Percentiles rank a stretch among this genome's conserved stretches.
These are phyloP conservation scores for Trametes cinnabarina DNA, from an alignment of 768 basidiomycete genomes.

Conservation along the genomic window DNA sequence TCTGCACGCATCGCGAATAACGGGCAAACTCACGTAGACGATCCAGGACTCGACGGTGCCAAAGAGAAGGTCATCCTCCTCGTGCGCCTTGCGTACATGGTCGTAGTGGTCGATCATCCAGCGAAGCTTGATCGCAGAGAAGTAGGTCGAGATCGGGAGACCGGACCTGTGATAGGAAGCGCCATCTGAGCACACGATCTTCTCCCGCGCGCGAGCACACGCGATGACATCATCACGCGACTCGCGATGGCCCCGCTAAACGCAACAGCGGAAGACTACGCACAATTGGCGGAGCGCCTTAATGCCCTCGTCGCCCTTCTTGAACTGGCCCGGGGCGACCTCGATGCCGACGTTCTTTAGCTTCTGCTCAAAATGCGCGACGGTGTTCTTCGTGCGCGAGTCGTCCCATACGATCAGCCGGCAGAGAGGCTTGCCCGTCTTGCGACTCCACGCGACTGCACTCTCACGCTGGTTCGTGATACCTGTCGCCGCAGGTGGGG, in stretches of 20 bases:
- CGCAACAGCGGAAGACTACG: constrained; percentile 29
- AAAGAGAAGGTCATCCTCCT: constrained; percentile 77
- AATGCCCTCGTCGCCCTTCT: constrained; percentile 68
- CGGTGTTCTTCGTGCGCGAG: constrained; percentile 82
- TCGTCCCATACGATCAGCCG: constrained; percentile 96
- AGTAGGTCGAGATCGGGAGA: constrained; percentile 94
- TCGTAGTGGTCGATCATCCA: constrained; percentile 94
- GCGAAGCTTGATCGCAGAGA: constrained; percentile 92
- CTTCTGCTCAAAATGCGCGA: constrained; percentile 75
- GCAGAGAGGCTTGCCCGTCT: constrained; percentile 86
- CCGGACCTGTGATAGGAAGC: constrained; percentile 69
- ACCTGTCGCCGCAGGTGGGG: constrained; percentile 41
- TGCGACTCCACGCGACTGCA: constrained; percentile 87
- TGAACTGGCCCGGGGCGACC: constrained; percentile 59
- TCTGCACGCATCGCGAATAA: background rate
- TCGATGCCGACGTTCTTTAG: constrained; percentile 75
- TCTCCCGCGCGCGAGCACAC: background rate
- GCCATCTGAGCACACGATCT: constrained; percentile 14
- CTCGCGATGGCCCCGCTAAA: background rate
- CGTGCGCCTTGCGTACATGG: constrained; percentile 75
- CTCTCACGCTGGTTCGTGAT: constrained; percentile 99
- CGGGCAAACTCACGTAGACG: constrained; percentile 60
- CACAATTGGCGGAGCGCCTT: constrained; percentile 67
- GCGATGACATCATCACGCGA: constrained; percentile 9
- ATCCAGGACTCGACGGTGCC: constrained; percentile 99